phyloP scores from a whole-genome alignment of 1,139 yeast species.

The Saccharomycopsis crataegensis region DNA sequence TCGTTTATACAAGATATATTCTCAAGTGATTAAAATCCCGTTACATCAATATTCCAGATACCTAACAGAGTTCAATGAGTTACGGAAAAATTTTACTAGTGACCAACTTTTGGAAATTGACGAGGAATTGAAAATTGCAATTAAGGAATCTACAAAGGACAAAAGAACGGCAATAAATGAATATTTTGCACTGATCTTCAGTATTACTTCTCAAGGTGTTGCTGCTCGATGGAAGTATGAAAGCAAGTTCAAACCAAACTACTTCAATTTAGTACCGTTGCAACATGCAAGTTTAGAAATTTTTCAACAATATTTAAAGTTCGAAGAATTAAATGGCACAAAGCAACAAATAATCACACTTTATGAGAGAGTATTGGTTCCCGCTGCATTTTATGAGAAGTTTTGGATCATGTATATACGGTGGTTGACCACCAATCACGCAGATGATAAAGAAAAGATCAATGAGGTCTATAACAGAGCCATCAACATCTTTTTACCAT shows the following conservation, averaged over 20 bases:
- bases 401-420: slow-evolving; percentile 56
- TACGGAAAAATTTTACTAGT: slow-evolving; percentile 32
- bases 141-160: slow-evolving; percentile 20
- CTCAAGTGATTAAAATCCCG: slow-evolving; percentile 44
- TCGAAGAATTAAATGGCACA: slow-evolving; percentile 30
- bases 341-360: slow-evolving; percentile 30
- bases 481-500: slow-evolving; percentile 39
- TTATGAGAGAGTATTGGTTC: slow-evolving; percentile 56
- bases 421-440: slow-evolving; percentile 30
- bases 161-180: slow-evolving; percentile 33
- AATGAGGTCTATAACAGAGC: slow-evolving; percentile 36
- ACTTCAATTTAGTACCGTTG: slow-evolving; percentile 36
- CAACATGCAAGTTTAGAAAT: slow-evolving; percentile 32
- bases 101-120: slow-evolving; percentile 30
- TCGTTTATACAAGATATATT: slow-evolving; percentile 33
- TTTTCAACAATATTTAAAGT: slow-evolving; percentile 50
- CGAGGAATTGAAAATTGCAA: slow-evolving; percentile 18
- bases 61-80: slow-evolving; percentile 42
- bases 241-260: slow-evolving; percentile 38
- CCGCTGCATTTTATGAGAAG: slow-evolving; percentile 42
- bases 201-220: slow-evolving; percentile 42
- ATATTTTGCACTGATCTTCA: slow-evolving; percentile 36
- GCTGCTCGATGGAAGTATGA: slow-evolving; percentile 57
- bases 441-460: slow-evolving; percentile 26
- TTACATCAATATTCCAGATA: slow-evolving; percentile 65